Evolutionary conservation across 1,284 basidiomycete genomes (phyloP).

Genomic region (Naganishia albida): DNA sequence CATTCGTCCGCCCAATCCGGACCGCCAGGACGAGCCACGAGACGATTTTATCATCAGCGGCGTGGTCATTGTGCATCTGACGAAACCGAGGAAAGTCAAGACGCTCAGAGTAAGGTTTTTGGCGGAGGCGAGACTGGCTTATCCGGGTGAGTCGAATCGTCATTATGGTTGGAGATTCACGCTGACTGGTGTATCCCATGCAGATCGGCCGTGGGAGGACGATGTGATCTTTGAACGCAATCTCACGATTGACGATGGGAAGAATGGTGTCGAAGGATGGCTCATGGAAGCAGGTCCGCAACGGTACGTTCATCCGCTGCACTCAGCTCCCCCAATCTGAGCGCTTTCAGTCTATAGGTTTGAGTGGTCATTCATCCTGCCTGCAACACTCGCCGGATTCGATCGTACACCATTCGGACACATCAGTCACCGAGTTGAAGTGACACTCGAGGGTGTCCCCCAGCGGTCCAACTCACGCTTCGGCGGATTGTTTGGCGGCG

Average conservation of each 20-base stretch:
- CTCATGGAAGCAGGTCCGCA: conserved; percentile 33
- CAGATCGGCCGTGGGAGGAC: conserved; percentile 33
- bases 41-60: conserved; percentile 33
- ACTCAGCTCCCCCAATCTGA: too few relatives aligned
- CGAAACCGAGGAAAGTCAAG: conserved; percentile 31
- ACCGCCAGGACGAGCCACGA: conserved; percentile 15
- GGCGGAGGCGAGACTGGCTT: conserved; percentile 31
- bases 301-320: conserved; percentile 18
- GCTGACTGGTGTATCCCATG: neutral
- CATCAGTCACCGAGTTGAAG: conserved; percentile 33
- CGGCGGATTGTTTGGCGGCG: conserved; percentile 23
- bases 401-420: conserved; percentile 34
- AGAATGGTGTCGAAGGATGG: conserved; percentile 18
- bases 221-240: conserved; percentile 31
- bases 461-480: conserved; percentile 28
- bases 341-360: conserved; percentile 12
- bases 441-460: conserved; percentile 27
- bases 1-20: conserved; percentile 27
- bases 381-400: conserved; percentile 31
- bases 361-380: conserved; percentile 33
- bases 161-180: neutral
- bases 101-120: conserved; percentile 25
- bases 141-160: conserved; percentile 26
- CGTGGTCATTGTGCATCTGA: conserved; percentile 32
- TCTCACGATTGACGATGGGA: conserved; percentile 28